Base-by-base conservation (phyloP, 176 grass and related monocot genomes). In the Carex kokanica region DNA sequence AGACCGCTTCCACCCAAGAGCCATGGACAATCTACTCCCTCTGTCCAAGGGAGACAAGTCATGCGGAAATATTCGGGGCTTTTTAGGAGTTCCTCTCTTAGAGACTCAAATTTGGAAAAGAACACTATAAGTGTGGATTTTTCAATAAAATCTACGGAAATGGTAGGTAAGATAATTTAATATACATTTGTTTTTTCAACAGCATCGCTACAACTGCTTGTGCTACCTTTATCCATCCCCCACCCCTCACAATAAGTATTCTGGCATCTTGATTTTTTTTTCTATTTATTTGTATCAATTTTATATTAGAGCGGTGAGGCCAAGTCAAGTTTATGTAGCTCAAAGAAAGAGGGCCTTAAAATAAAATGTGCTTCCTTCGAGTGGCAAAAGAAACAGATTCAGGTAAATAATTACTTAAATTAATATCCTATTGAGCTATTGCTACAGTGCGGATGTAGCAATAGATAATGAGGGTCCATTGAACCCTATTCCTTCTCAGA, bases 81-180 rank as follows among this genome's bases (percentile, higher is more conserved):
- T 79, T 80, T 81, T 13, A 60, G 45, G 71, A 85, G 55, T 84
- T 81, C 62, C 6, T 81, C 55, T 74, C 34, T 56, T 59, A 75
- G 34, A 20, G 24, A 71, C 47, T 82, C 80, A 29, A 49, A 14
- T 82, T n/a, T 53, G 17, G 80, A 82, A 61, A 82, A 82, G 58
- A 64, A 34, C 41, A 82, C 51, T 67, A 64, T 41, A 32, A 6
- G 13, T 64, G 61, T 64, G 11, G 60, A 82, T 53, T 64, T 62
- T 62, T 32, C 78, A 15, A 41, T 27, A 12, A 82, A 82, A 23
- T 66, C 80, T 82, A 40, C 34, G 12, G 60, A 82, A 67, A 82
- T 64, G 80, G 80, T 82, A 25, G 80, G 80, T 82, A 82, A 82
- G 60, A 64, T 66, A 8, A 82, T 43, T 25, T 27, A 55, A 52